Base-by-base conservation (phyloP, 768 basidiomycete species). In the Suillus americanus region DNA sequence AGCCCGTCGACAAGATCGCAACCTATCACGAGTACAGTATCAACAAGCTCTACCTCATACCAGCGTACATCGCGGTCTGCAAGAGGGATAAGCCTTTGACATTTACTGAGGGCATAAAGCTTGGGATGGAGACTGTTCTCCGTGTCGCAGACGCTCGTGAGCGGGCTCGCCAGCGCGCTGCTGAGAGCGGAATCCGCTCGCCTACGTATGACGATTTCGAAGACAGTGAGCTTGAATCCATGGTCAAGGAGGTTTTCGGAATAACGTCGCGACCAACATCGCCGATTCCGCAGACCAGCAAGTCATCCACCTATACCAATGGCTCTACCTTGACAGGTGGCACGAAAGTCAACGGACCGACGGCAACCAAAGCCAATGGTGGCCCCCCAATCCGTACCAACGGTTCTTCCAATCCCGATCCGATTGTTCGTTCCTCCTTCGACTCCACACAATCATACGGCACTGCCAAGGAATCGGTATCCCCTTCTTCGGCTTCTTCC, bases 131-230 rank as follows among this genome's bases (percentile, higher is more conserved):
- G 64, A 79, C 78, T 0, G 71, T 78, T 3, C 64, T 78, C 16
- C 77, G 75, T 16, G 64, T 82, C 41, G 80, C 78, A 35, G 73
- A 72, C 33, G 79, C 79, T 2, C 77, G 80, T 23, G 82, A 83
- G 64, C 70, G 76, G 13, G 71, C 84, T 4, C 78, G 83, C 45
- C 64, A 69, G 43, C 68, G 66, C 18, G 70, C 73, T 10, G 74
- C 76, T 2, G 75, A 76, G 41, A 76, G 66, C 30, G 74, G 75
- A 4, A 62, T 77, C 33, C 76, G 75, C 10, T 65, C 65, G 7
- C 75, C 75, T n/a, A 73, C 75, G 1, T 76, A 72, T 6, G 69
- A 76, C 16, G 75, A 76, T 64, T 76, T 76, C 25, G 74, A 76
- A 56, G 75, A 76, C 3, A 38, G 13, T 0, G 68, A 77, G 5